Base-by-base conservation (phyloP, 2,329 filamentous ascomycete genomes). In the Paraconiothyrium sp. region DNA sequence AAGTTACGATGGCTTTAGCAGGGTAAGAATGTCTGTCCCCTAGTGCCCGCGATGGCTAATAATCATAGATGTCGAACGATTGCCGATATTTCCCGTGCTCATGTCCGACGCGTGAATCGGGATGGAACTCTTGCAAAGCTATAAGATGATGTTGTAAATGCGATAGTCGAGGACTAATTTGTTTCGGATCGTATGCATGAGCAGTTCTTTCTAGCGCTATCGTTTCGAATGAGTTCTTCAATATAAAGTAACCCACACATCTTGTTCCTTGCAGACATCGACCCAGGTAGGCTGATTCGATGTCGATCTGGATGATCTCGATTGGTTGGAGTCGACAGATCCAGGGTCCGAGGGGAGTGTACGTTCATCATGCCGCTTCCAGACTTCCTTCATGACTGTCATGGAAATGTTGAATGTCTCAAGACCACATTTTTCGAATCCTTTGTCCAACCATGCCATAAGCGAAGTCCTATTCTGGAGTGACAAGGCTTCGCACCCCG, bases 1-100 rank as follows among this genome's bases (percentile, higher is more conserved):
- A 58, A 55, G 61, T 69, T 11, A 72, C 71, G 5, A 76, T 76
- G 73, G 68, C 66, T 5, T 58, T 76, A 24, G 70, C 70, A 16
- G 72, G 73, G 41, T 68, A 55, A 61, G 65, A 34, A 9, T n/a
- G 27, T 16, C 39, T 20, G 20, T 47, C 22, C 44, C 10, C 22
- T 54, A 51, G 22, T 57, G 47, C 11, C 55, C 24, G 32, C 3
- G 30, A 35, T 54, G 49, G 24, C 41, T 55, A 27, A 60, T 50
- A 13, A 6, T 24, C 32, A 16, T 44, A 60, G 58, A 41, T 60
- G 58, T 22, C 27, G 54, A 41, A 60, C 58, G 8, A 41, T 60
- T 46, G 20, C 43, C 16, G 58, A 60, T 32, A 60, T 60, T 44
- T 50, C 32, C 16, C 51, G 52, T 8, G 58, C 56, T 27, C 56